Evolutionary conservation across 2,329 filamentous ascomycete species (phyloP), one percentile per base, ranked within the genome.

Genomic region (Xylariaceae sp.): DNA sequence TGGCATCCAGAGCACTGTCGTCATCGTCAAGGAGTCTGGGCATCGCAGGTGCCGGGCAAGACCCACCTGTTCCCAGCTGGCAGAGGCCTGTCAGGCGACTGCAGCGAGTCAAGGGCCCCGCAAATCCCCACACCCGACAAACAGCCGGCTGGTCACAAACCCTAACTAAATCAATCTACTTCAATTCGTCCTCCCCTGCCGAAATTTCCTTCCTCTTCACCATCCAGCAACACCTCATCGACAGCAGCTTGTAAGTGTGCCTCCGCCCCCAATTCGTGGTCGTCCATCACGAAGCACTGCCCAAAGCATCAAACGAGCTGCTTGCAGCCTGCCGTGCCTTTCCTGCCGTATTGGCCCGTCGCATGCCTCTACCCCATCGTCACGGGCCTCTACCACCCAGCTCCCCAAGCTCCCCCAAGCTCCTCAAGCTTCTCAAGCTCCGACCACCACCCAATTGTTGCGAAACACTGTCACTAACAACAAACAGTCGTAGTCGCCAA

Each of bases 401-500:
- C n/a, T n/a, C n/a, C n/a, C n/a, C n/a, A n/a, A n/a, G n/a, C n/a
- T n/a, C n/a, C n/a, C n/a, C n/a, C n/a, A n/a, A n/a, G n/a, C n/a
- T n/a, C n/a, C n/a, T n/a, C n/a, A n/a, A n/a, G n/a, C n/a, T n/a
- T n/a, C n/a, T n/a, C n/a, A n/a, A n/a, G n/a, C n/a, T n/a, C n/a
- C n/a, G n/a, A n/a, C n/a, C n/a, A n/a, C n/a, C n/a, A n/a, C n/a
- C n/a, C n/a, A n/a, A n/a, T n/a, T n/a, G n/a, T n/a, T n/a, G n/a
- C n/a, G n/a, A n/a, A n/a, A n/a, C n/a, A n/a, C n/a, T n/a, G n/a
- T n/a, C n/a, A n/a, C 21, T 23, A 23, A 23, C 21, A 23, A 8
- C 21, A 8, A 8, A 8, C 8, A 23, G 12, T 40, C 27, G 32
- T 28, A 53, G 46, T 48, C 43, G 49, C 51, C 72, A 78, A 70